These are phyloP conservation scores for Rhodotorula sp. DNA, from an alignment of 1,284 basidiomycete genomes.

Conservation along the genomic window DNA sequence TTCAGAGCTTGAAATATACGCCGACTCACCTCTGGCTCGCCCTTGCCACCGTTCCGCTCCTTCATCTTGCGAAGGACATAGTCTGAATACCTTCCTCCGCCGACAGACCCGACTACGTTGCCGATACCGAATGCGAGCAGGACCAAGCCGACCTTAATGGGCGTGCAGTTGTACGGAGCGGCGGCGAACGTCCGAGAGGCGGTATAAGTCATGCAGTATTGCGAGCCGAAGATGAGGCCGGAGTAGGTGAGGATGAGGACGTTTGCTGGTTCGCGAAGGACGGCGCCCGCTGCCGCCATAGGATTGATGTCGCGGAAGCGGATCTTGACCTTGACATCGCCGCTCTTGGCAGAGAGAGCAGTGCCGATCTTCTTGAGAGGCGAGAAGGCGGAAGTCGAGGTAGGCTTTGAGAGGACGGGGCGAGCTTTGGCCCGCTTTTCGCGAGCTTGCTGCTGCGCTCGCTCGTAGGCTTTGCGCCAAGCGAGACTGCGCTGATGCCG, in stretches of 20 bases:
- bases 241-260: conserved; percentile 65
- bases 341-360: conserved; percentile 26
- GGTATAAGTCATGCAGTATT: conserved; percentile 67
- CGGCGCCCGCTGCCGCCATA: conserved; percentile 34
- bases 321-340: conserved; percentile 56
- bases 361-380: conserved; percentile 31
- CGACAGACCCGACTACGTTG: conserved; percentile 61
- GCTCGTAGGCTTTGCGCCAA: conserved; percentile 49
- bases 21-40: conserved; percentile 50
- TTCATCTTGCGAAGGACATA: conserved; percentile 60
- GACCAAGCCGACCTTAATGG: conserved; percentile 71
- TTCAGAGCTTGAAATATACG: background rate
- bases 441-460: conserved; percentile 33
- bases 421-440: conserved; percentile 36
- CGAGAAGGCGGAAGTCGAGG: background rate
- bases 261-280: conserved; percentile 64
- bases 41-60: conserved; percentile 61
- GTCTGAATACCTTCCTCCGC: conserved; percentile 78
- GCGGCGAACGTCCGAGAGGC: conserved; percentile 58
- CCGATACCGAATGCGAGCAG: conserved; percentile 71
- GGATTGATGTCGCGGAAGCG: conserved; percentile 67
- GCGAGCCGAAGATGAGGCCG: conserved; percentile 66
- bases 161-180: conserved; percentile 64
- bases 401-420: conserved; percentile 10
- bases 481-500: conserved; percentile 71